phyloP scores from a whole-genome alignment of 139 green algal species.

The Pseudopediastrum boryanum region DNA sequence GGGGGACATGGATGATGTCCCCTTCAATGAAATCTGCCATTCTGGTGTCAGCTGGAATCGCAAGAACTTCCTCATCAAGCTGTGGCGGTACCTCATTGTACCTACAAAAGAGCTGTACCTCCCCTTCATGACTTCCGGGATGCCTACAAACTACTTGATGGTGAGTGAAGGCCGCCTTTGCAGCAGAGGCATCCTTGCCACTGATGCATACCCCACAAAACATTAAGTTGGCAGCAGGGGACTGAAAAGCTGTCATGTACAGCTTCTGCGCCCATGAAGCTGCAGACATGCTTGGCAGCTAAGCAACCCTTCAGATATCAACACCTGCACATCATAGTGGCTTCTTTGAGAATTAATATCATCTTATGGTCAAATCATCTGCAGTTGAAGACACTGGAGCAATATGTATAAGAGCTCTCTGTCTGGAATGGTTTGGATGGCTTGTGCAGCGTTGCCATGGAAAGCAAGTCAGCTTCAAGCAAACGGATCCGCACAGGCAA shows the following conservation, averaged over 20 bases:
- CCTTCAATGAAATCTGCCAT: constrained; percentile 26
- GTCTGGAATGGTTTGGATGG: no score
- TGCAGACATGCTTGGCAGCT: not conserved
- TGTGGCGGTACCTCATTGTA: constrained; percentile 24
- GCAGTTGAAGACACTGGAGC: no score
- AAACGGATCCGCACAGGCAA: no score
- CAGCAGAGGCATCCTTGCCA: not conserved
- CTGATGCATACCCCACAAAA: not conserved
- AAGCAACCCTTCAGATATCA: no score
- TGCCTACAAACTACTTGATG: constrained; percentile 44
- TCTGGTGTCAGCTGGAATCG: not conserved
- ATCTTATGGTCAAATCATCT: no score
- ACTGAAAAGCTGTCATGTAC: not conserved
- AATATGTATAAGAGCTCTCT: no score
- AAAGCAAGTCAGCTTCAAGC: no score
- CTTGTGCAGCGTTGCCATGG: no score
- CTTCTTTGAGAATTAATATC: no score
- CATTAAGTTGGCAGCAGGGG: not conserved
- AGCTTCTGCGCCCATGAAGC: no score
- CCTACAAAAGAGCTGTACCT: constrained; percentile 33
- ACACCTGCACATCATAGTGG: no score
- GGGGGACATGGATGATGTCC: constrained; percentile 6
- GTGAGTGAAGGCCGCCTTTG: not conserved
- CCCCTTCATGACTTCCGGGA: not conserved
- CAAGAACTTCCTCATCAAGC: constrained; percentile 21